These are phyloP conservation scores for Spergularia marina DNA, from an alignment of 148 eudicot genomes.

Conservation along the genomic window DNA sequence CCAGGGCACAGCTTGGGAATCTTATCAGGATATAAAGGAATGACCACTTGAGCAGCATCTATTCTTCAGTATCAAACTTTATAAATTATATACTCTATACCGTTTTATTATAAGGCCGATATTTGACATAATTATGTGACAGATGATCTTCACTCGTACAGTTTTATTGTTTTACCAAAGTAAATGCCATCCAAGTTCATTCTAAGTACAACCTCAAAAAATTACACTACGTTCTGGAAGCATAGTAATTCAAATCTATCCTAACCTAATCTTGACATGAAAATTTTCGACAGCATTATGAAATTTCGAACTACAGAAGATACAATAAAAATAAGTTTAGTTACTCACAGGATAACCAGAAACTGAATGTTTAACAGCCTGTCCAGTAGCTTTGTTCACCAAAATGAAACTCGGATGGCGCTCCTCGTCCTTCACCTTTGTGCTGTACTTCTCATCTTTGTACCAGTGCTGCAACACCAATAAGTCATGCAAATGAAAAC, in stretches of 20 bases:
- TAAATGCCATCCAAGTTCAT: no score
- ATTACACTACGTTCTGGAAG: no score
- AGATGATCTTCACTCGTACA: no score
- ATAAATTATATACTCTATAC: no score
- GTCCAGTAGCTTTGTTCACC: slow-evolving; percentile 77
- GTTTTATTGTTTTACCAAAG: no score
- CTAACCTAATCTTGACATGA: no score
- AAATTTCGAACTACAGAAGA: no score
- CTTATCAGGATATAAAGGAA: slow-evolving; percentile 1
- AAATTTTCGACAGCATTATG: not conserved
- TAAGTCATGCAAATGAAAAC: not conserved
- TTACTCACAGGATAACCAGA: slow-evolving; percentile 70
- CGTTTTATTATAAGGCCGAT: no score
- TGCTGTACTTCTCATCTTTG: slow-evolving; percentile 75
- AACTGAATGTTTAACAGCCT: slow-evolving; percentile 75
- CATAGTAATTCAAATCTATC: no score
- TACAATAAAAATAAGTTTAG: not conserved
- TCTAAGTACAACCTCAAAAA: no score
- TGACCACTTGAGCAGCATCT: not conserved
- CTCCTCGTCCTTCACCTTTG: slow-evolving; percentile 78
- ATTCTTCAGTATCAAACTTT: no score
- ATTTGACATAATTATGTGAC: no score
- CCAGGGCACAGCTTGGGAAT: not conserved
- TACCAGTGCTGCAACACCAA: slow-evolving; percentile 61
- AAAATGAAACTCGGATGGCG: slow-evolving; percentile 72